Conservation (phyloP, 257 asterid species). For the Lycium barbarum region DNA sequence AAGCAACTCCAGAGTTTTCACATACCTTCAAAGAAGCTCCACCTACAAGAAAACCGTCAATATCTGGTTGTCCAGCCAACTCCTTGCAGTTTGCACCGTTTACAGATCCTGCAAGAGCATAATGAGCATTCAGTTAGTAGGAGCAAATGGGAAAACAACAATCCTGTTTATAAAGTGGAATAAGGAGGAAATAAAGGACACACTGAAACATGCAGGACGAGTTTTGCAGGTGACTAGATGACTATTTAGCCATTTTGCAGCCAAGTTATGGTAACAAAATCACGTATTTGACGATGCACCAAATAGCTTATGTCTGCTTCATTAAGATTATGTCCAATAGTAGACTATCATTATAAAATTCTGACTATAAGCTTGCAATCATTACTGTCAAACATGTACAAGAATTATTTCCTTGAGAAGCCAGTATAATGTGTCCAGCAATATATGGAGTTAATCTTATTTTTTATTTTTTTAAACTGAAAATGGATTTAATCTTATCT, state of each 20-base stretch:
- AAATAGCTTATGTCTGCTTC: background rate
- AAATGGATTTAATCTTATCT: background rate
- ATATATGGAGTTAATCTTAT: background rate
- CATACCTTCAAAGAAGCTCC: constrained; percentile 91
- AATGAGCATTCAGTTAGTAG: background rate
- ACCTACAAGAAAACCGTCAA: constrained; percentile 89
- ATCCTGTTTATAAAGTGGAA: background rate
- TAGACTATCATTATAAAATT: background rate
- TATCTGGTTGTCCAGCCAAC: constrained; percentile 69
- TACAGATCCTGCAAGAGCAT: constrained; percentile 67
- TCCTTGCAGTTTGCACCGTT: constrained; percentile 87
- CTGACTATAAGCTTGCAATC: background rate
- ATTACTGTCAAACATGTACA: background rate
- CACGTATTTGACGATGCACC: background rate
- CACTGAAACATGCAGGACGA: background rate
- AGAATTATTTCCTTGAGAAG: background rate
- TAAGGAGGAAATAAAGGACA: background rate
- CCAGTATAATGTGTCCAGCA: background rate
- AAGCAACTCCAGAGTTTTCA: background rate
- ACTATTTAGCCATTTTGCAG: background rate
- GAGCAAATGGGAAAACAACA: background rate
- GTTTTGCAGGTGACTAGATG: background rate
- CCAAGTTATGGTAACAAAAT: constrained; percentile 14
- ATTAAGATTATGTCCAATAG: background rate
- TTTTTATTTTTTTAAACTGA: background rate